Base-by-base conservation (phyloP, 1,284 basidiomycete genomes). In the Porogramme epimiltina region DNA sequence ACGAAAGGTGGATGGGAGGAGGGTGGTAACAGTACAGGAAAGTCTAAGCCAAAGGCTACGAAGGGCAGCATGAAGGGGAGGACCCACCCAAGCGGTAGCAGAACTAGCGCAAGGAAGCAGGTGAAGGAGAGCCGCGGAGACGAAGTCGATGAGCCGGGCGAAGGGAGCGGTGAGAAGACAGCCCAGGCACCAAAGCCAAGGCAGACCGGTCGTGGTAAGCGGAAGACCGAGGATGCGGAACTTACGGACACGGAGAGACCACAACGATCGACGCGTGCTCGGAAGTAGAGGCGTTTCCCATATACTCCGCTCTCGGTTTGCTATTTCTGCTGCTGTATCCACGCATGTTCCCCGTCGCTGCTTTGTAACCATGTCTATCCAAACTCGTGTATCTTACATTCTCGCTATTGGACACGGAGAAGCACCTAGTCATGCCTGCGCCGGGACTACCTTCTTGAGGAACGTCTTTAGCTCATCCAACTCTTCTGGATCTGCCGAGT, bases 1-100 rank as follows among this genome's bases (percentile, higher is more conserved):
- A 77, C 83, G 45, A 79, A 76, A 25, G 95, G 95, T 4, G 87
- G 87, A 0, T 89, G 87, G 86, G 78, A 80, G 20, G 74, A 73
- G 19, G 47, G 31, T 0, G 34, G 15, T 4, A 15, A 22, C 13
- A 41, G 26, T 20, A 36, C 31, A 10, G 20, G 40, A 2, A 55
- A 55, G 44, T 19, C 46, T 9, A 57, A 49, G 34, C 25, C 49
- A 9, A 43, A 53, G 25, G 38, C 41, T 10, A 56, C 51, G 23
- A 28, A 39, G 19, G 19, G 19, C 18, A 2, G 22, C 3, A 39
- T 39, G 40, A 52, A 43, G 31, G 41, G 19, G 31, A 50, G 46
- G 37, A 33, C 18, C 18, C 15, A 24, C 15, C n/a, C n/a, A n/a
- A n/a, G n/a, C 28, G 28, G 28, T 13, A 13, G 28, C 28, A 31